phyloP scores from a whole-genome alignment of 495 filamentous ascomycete species.

The Amphirosellinia nigrospora region DNA sequence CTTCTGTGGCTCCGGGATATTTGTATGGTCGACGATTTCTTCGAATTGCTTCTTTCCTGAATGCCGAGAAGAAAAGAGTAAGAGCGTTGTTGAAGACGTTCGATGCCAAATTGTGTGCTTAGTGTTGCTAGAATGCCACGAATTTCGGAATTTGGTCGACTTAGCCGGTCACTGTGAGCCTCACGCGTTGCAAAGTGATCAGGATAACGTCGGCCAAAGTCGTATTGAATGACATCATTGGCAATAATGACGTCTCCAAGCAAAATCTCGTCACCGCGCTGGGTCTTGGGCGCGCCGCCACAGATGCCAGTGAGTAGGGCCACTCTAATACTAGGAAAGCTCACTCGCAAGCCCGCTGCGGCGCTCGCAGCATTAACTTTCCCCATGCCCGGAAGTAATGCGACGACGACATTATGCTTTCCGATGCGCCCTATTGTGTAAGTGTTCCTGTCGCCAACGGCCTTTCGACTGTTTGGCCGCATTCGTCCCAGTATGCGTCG shows the following conservation, averaged over 20 bases:
- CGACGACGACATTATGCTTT: slow-evolving; percentile 46
- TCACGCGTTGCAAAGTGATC: slow-evolving; percentile 39
- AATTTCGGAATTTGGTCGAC: slow-evolving; percentile 41
- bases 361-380: slow-evolving; percentile 41
- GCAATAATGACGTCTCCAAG: slow-evolving; percentile 57
- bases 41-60: too few relatives aligned
- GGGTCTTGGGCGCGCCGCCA: slow-evolving; percentile 38
- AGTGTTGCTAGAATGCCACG: too few relatives aligned
- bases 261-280: slow-evolving; percentile 35
- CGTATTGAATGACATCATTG: slow-evolving; percentile 44
- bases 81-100: too few relatives aligned
- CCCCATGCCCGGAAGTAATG: slow-evolving; percentile 43
- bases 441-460: slow-evolving; percentile 36
- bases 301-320: slow-evolving; percentile 45
- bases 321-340: slow-evolving; percentile 36
- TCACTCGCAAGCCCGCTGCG: slow-evolving; percentile 37
- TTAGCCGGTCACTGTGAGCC: slow-evolving; percentile 38
- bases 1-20: slow-evolving; percentile 35
- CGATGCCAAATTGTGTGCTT: too few relatives aligned
- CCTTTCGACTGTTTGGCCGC: too few relatives aligned
- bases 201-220: slow-evolving; percentile 44
- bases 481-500: slow-evolving; percentile 39
- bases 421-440: slow-evolving; percentile 50
- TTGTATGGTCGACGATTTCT: slow-evolving; percentile 4
- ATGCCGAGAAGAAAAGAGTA: too few relatives aligned